Base-by-base conservation (phyloP, 169 alveolate genomes). In the Cyclospora cayetanensis region DNA sequence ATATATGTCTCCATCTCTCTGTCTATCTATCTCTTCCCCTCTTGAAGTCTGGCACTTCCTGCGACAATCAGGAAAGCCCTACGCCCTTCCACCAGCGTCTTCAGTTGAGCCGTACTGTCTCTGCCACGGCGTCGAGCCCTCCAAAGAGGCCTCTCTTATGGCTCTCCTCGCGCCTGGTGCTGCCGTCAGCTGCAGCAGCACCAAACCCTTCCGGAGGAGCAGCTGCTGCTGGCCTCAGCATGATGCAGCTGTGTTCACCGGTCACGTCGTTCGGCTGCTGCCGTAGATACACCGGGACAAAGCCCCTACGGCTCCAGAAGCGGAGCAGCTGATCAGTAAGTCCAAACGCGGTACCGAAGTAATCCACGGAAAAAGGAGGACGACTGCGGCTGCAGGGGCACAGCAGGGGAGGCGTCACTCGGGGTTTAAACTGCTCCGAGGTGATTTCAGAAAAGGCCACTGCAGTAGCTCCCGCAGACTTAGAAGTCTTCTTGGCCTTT, bases 331-430 rank as follows among this genome's bases (percentile, higher is more conserved):
- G 96, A 68, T 96, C 95, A 31, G 99, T 98, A n/a, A 99, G 92
- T 9, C 99, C 99, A 95, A 98, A 99, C 65, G 99, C 97, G 0
- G 99, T 98, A 18, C 99, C 99, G 41, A 99, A 90, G 96, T 98
- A 99, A 92, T 99, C 99, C 31, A 84, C 76, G 94, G 74, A 39
- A 72, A 92, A 42, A 83, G 52, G 88, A 77, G 91, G 96, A 95
- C 18, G 98, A 97, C 82, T 94, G 93, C 65, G 94, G 93, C 88
- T 89, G 96, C 98, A 86, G 95, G 95, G 86, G 94, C 95, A 90
- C 94, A 97, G 94, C 94, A 96, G 80, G 92, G 97, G 93, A 92
- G 96, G 93, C 97, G 98, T 76, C 39, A 91, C 77, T 7, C 93
- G 53, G 9, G 94, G 93, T 31, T 46, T 66, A 42, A 46, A 70